Percentiles rank a stretch among this genome's conserved stretches.
Evolutionary conservation across 2,329 filamentous ascomycete genomes (phyloP).

Genomic region (Cryphonectria radicalis): DNA sequence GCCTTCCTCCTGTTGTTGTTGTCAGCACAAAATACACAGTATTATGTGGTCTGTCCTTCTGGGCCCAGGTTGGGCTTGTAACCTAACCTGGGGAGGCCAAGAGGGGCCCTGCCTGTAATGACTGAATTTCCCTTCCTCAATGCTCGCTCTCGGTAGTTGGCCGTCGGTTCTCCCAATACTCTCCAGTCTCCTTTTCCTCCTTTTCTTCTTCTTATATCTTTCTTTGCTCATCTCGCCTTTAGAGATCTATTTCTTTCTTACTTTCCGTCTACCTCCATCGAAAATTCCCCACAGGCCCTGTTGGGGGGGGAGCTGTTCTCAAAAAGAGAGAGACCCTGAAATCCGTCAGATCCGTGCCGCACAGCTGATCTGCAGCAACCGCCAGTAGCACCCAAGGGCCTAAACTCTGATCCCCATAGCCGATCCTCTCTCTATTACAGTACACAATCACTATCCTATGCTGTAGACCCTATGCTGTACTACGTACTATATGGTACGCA

Average conservation of each 20-base stretch:
- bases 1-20: not conserved
- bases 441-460: too few species aligned
- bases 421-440: not conserved
- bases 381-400: not conserved
- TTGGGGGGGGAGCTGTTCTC: not conserved
- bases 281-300: not conserved
- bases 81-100: not conserved
- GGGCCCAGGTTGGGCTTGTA: not conserved
- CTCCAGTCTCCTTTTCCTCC: not conserved
- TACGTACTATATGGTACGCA: too few species aligned
- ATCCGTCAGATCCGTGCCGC: not conserved
- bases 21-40: conserved; percentile 2
- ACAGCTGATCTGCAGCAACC: not conserved
- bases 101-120: not conserved
- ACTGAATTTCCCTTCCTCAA: not conserved
- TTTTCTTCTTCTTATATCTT: not conserved
- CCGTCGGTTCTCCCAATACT: not conserved
- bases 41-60: not conserved
- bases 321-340: conserved; percentile 7
- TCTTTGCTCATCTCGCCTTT: not conserved
- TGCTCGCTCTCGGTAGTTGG: not conserved
- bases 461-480: not conserved
- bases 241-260: not conserved
- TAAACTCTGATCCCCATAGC: not conserved
- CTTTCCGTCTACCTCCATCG: not conserved